phyloP scores from a whole-genome alignment of 148 eudicot species.

The Chenopodium suecicum region DNA sequence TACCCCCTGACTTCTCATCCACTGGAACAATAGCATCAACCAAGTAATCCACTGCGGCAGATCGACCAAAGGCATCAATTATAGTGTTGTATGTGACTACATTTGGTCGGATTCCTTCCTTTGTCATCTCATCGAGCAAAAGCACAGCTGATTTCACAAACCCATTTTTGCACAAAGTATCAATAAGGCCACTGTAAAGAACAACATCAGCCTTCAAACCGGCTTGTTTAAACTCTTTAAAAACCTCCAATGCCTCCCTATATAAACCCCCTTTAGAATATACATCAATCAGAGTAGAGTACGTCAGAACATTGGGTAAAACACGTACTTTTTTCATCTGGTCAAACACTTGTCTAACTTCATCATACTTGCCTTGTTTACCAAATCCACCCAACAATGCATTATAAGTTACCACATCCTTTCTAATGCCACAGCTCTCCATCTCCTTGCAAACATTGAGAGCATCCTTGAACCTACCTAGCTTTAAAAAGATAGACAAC shows the following conservation, averaged over 20 bases:
- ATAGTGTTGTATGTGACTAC: slow-evolving; percentile 95
- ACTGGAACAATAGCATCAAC: slow-evolving; percentile 23
- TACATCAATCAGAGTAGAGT: slow-evolving; percentile 83
- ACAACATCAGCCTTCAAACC: slow-evolving; percentile 96
- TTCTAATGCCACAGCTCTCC: slow-evolving; percentile 74
- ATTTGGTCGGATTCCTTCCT: slow-evolving; percentile 86
- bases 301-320: slow-evolving; percentile 72
- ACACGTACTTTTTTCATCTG: slow-evolving; percentile 67
- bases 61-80: slow-evolving; percentile 91
- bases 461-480: slow-evolving; percentile 89
- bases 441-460: slow-evolving; percentile 69
- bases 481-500: slow-evolving; percentile 79
- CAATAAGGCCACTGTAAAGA: slow-evolving; percentile 87
- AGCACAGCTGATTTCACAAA: slow-evolving; percentile 70
- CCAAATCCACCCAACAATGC: slow-evolving; percentile 91
- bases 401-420: slow-evolving; percentile 93
- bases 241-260: slow-evolving; percentile 69
- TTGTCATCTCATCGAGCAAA: slow-evolving; percentile 89
- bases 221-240: slow-evolving; percentile 66
- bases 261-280: slow-evolving; percentile 77
- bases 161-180: slow-evolving; percentile 90
- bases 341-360: slow-evolving; percentile 63
- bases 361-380: slow-evolving; percentile 82
- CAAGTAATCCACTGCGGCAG: slow-evolving; percentile 38
- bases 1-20: slow-evolving; percentile 30